Evolutionary conservation across 768 basidiomycete genomes (phyloP), one percentile per base, ranked within the genome.

Genomic region (Lentinula aciculospora): DNA sequence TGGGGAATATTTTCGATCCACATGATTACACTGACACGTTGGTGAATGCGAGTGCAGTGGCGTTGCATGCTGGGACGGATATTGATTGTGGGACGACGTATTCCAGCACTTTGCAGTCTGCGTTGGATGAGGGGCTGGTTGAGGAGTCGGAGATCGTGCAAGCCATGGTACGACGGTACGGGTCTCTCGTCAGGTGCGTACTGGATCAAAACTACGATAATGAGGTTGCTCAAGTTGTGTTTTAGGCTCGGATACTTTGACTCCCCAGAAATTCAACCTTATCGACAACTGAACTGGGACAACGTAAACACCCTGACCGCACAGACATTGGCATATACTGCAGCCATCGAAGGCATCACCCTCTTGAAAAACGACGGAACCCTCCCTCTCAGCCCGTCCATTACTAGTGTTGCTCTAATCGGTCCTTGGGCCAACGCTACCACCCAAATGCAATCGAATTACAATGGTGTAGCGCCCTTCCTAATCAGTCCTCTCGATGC

Each of bases 351-450:
- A 64, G 80, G 82, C 21, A 74, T 83, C 3, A 81, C 82, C 17
- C 72, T 87, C 5, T 71, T 87, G 15, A 86, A 87, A 72, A 88
- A 86, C 63, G 81, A 84, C 57, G 79, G 78, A 13, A 76, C 75
- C 5, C 71, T 88, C 2, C 86, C 85, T 2, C 70, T 87, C 42
- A 70, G 73, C 21, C 63, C 65, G 0, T 71, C 68, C 0, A 67
- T 77, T 57, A 80, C 76, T 56, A 79, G 72, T 7, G 65, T 88
- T 17, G 84, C 82, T 7, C 64, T 87, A 40, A 74, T 86, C 53
- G 85, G 86, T 0, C 83, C 82, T 3, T 82, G 75, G 74, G 79
- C 76, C 3, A 80, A 81, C 62, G 81, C 81, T 4, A 84, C 82
- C 0, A 74, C 64, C 5, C 72, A 77, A 58, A 76, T 84, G 78